Conservation (phyloP, 2,329 filamentous ascomycete species). For the Tolypocladium pustulatum region DNA sequence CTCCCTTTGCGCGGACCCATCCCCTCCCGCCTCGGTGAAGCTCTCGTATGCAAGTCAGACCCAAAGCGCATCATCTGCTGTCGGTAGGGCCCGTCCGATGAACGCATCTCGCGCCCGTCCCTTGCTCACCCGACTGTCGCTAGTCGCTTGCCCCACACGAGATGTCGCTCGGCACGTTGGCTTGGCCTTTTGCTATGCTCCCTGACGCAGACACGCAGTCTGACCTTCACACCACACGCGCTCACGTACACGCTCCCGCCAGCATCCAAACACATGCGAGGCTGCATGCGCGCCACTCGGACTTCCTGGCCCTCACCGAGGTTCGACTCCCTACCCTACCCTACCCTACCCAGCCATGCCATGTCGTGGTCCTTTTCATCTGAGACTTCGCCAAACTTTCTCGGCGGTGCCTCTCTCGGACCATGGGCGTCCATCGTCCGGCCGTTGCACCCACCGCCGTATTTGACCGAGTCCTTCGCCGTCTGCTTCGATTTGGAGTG, state of each 20-base stretch:
- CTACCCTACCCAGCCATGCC: neutral
- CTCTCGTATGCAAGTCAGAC: neutral
- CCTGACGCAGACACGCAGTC: neutral
- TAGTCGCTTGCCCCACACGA: neutral
- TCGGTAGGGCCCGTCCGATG: neutral
- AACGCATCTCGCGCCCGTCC: neutral
- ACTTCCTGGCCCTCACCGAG: constrained; percentile 2
- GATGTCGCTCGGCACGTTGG: neutral
- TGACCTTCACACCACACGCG: neutral
- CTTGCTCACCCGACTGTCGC: neutral
- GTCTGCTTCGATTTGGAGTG: neutral
- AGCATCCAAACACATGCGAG: neutral
- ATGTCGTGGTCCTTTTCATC: neutral
- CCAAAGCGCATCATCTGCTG: neutral
- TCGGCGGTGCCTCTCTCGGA: neutral
- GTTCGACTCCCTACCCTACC: neutral
- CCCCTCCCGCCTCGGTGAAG: neutral
- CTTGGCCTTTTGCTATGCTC: neutral
- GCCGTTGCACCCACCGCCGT: neutral
- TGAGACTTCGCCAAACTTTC: neutral
- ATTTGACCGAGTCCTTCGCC: neutral
- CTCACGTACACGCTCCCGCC: neutral
- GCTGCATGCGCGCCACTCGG: neutral
- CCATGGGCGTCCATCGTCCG: neutral
- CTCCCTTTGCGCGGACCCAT: neutral